These are phyloP conservation scores for Fraxinus baroniana DNA, from an alignment of 305 asterid species.

Conservation along the genomic window DNA sequence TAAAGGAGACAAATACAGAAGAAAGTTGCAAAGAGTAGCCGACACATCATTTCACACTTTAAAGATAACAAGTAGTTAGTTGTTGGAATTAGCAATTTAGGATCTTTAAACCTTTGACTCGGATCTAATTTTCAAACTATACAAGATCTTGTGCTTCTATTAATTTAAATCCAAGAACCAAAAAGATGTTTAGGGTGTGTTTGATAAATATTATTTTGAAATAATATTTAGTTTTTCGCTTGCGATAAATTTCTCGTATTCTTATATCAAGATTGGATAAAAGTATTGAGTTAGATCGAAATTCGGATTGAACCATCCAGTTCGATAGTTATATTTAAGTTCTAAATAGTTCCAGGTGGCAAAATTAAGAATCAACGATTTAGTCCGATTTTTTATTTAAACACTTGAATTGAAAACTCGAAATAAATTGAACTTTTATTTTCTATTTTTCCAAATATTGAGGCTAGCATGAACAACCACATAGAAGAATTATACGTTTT, in stretches of 20 bases:
- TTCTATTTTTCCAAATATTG: not conserved
- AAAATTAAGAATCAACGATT: too few species aligned
- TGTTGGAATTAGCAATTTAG: not conserved
- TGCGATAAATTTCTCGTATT: too few species aligned
- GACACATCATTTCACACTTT: not conserved
- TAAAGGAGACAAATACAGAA: constrained; percentile 18
- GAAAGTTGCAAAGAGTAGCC: constrained; percentile 17
- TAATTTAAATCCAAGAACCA: not conserved
- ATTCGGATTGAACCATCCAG: too few species aligned
- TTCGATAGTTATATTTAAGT: too few species aligned
- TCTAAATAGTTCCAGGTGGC: not conserved
- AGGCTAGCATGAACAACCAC: not conserved
- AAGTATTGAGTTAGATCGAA: not conserved
- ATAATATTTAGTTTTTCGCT: not conserved
- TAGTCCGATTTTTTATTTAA: too few species aligned
- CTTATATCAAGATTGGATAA: not conserved
- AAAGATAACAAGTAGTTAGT: not conserved
- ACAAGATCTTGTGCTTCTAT: not conserved
- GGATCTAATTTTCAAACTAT: not conserved
- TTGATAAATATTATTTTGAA: too few species aligned
- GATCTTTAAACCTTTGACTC: constrained; percentile 20
- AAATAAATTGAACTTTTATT: not conserved
- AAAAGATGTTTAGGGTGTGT: too few species aligned
- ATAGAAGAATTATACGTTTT: too few species aligned
- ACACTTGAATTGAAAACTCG: not conserved